These are phyloP conservation scores for Lumnitzera littorea DNA, from an alignment of 345 rosid species.

Conservation along the genomic window DNA sequence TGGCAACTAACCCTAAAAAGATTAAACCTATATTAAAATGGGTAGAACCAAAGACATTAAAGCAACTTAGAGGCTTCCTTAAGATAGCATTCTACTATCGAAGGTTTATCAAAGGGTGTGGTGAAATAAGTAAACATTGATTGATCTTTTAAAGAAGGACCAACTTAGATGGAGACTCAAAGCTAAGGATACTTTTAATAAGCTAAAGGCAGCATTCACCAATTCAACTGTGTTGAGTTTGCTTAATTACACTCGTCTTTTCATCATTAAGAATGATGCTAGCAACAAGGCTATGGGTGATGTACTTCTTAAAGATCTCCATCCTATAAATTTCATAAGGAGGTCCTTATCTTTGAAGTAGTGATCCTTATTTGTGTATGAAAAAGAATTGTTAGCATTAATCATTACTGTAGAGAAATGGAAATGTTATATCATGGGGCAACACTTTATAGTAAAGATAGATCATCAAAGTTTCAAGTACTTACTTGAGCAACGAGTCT, in stretches of 20 bases:
- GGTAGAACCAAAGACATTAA: background rate
- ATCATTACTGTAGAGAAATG: background rate
- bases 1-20: background rate
- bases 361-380: too few relatives aligned
- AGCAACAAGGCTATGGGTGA: too few relatives aligned
- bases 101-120: background rate
- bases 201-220: background rate
- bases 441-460: background rate
- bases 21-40: background rate
- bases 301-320: too few relatives aligned
- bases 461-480: slow-evolving; percentile 5
- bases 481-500: background rate
- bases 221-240: too few relatives aligned
- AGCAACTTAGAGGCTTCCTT: background rate
- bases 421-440: background rate
- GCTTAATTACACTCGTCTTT: too few relatives aligned
- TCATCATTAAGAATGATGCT: too few relatives aligned
- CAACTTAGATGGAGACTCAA: background rate
- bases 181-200: background rate
- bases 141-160: background rate
- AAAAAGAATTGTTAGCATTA: too few relatives aligned
- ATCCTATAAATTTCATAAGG: too few relatives aligned
- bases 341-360: background rate
- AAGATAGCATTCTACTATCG: background rate
- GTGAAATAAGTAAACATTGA: background rate